Base-by-base conservation (phyloP, 257 asterid genomes). In the Buddleja alternifolia region DNA sequence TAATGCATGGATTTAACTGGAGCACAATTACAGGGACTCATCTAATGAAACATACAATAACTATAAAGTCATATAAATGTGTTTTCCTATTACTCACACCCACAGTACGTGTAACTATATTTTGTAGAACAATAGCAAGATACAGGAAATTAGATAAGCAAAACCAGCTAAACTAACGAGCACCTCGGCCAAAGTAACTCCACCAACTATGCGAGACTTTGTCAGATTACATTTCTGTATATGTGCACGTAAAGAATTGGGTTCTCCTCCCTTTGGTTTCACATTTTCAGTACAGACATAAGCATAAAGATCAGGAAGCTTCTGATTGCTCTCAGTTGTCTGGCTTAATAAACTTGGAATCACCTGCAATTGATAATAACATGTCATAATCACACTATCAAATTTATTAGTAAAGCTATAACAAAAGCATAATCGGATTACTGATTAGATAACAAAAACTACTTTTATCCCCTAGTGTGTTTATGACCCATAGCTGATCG, bases 141-240 rank as follows among this genome's bases (percentile, higher is more conserved):
- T 32, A 25, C 45, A 25, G 5, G 40, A 63, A 70, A 66, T 8
- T 24, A 57, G 39, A 63, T 39, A 40, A 72, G 41, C 21, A 71
- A 29, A 74, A 25, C 23, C 48, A 54, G 46, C n/a, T 4, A 75
- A 54, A 52, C 7, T 16, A 69, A 67, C 11, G 16, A 67, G 65
- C 72, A 94, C 99, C 97, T 94, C 81, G 6, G 85, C 90, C 80
- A 94, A 76, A 60, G 73, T 78, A 69, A 78, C 67, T 65, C 95
- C 96, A 66, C 89, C 85, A 74, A 75, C 82, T 47, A 90, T 42
- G 72, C 84, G 88, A 47, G 93, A 87, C 81, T 81, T 76, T 1
- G 86, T 83, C 19, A 94, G 73, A 81, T 94, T 90, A 77, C 88
- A 88, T 67, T 89, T 91, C 73, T 47, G 81, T 70, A 94, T 77